Base-by-base conservation (phyloP, 116 monocot genomes). In the Trichopus zeylanicus region DNA sequence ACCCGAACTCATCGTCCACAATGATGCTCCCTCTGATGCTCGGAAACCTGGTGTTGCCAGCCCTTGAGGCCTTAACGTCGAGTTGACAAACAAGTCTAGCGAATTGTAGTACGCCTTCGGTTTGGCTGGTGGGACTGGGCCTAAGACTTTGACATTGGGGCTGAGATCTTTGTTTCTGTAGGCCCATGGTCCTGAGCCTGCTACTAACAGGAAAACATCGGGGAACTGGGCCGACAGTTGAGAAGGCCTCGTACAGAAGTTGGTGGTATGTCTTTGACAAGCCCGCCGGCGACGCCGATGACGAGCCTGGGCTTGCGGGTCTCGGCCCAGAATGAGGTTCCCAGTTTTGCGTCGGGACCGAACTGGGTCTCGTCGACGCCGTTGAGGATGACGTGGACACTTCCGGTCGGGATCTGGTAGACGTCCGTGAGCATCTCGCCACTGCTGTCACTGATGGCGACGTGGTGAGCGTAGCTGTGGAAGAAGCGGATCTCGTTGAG, bases 401-500 rank as follows among this genome's bases (percentile, higher is more conserved):
- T 74, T 24, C 56, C 57, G 34, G 27, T 6, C 0, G 91, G 91
- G 61, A 98, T 80, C 52, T 98, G 97, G 66, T 98, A 98, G 53
- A 88, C 81, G 64, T 98, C 98, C 13, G 88, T 71, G 47, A 98
- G 82, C 73, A 91, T 88, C 57, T 98, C 98, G 6, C 91, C 98
- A 21, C 65, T 70, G 51, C 75, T 70, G 71, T 98, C 85, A 67
- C 91, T 98, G 64, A 88, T 88, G 57, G 91, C 91, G 10, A 91
- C 78, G 60, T 98, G 98, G 71, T 91, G 98, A 22, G 81, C 73
- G 74, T 98, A 98, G 68, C 65, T 77, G 10, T 66, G 62, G 77
- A 98, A 98, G 85, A 98, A 98, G 26, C 79, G 62, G 46, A 88
- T 79, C 73, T 87, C 88, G 54, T 70, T 35, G 20, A 87, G 66